These are phyloP conservation scores for Toxicodendron radicans DNA, from an alignment of 345 rosid species.

Conservation along the genomic window DNA sequence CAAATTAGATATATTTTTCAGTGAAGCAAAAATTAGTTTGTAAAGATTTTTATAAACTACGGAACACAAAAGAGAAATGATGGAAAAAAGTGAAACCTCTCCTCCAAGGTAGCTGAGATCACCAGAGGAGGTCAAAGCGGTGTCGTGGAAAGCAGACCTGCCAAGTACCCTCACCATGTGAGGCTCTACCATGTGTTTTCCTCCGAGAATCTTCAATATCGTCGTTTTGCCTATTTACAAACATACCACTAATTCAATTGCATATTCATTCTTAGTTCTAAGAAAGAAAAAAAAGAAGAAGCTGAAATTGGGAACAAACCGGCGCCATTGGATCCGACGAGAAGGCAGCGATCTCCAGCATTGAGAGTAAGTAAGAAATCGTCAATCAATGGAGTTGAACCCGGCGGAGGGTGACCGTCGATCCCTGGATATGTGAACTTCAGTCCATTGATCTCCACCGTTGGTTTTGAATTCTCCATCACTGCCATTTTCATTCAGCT, in stretches of 20 bases:
- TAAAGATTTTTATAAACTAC: too few relatives aligned
- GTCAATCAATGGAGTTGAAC: slow-evolving; percentile 72
- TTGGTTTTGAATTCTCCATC: slow-evolving; percentile 36
- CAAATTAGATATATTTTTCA: too few relatives aligned
- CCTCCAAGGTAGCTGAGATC: slow-evolving; percentile 95
- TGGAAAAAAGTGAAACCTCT: slow-evolving; percentile 47
- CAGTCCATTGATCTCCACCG: slow-evolving; percentile 70
- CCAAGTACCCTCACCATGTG: slow-evolving; percentile 89
- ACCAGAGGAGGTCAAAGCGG: slow-evolving; percentile 78
- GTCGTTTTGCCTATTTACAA: slow-evolving; percentile 74
- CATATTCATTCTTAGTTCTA: too few relatives aligned
- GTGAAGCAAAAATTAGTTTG: too few relatives aligned
- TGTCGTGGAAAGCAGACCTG: slow-evolving; percentile 92
- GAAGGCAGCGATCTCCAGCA: slow-evolving; percentile 82
- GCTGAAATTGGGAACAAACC: slow-evolving; percentile 39
- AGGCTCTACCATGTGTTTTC: slow-evolving; percentile 96
- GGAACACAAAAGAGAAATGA: too few relatives aligned
- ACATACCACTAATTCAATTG: not conserved
- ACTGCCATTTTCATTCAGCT: slow-evolving; percentile 36
- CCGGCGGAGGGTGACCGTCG: slow-evolving; percentile 93
- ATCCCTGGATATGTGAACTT: slow-evolving; percentile 93
- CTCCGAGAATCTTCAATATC: slow-evolving; percentile 88
- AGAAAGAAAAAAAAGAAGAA: not conserved
- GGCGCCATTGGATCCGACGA: slow-evolving; percentile 98
- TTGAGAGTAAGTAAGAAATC: slow-evolving; percentile 61